Base-by-base conservation (phyloP, 1,284 basidiomycete species). In the Puccinia hordei region DNA sequence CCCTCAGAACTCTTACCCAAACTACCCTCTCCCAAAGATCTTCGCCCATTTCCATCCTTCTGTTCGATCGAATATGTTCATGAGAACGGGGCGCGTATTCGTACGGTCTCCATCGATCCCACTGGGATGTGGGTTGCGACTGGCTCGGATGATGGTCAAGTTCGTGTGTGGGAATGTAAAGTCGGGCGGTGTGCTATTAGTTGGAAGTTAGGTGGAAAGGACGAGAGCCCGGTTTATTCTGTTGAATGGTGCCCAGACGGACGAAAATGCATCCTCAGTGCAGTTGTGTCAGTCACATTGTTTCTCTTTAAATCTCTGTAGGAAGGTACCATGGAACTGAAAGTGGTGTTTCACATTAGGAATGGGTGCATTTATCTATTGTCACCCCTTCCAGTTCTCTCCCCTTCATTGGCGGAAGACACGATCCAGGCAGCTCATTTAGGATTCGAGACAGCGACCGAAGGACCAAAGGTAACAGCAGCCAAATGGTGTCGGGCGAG, bases 1-100 rank as follows among this genome's bases (percentile, higher is more conserved):
- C 94, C 97, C 0, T 91, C 92, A 83, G 92, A 91, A 81, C 88
- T 99, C 35, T 91, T 99, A 73, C 97, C 97, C 57, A 95, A 98
- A 87, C 88, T 99, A n/a, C 97, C 97, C 0, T 92, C 92, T 82
- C 95, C 96, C 22, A 92, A 88, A 84, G 96, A 94, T 84, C 88
- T 99, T 75, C 91, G 92, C 81, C 97, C 97, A 1, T 99, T 98
- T 92, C 97, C 97, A 1, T 93, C 90, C 81, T 93, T 94, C 83
- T 89, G 89, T 81, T 91, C 91, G 65, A 88, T 98, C 72, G 88
- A 88, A 82, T 92, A 94, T 83, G 84, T 87, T 24, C 95, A 94
- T 85, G 88, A 90, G 1, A 88, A 89, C 59, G 85, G 86, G 57
- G 87, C 88, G 17, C 90, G 92, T 35, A 92, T 92, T 57, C 89